Conservation (phyloP, 2,329 filamentous ascomycete species). For the Teratosphaeria nubilosa region DNA sequence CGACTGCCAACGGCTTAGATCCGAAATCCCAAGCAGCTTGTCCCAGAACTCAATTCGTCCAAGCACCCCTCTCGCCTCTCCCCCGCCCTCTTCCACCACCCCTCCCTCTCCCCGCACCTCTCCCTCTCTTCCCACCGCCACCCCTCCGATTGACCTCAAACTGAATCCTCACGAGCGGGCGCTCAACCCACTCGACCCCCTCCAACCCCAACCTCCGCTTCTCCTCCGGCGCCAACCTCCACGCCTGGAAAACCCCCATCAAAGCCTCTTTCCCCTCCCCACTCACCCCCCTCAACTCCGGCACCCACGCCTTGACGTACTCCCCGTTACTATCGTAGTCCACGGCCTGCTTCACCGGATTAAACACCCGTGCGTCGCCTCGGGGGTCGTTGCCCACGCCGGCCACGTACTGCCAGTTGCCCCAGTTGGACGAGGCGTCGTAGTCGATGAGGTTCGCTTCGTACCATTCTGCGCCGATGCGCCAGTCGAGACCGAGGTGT, state of each 20-base stretch:
- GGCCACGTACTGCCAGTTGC: constrained; percentile 69
- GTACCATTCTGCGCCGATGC: constrained; percentile 73
- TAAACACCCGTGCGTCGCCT: constrained; percentile 63
- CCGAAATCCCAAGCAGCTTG: too few relatives aligned
- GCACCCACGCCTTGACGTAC: constrained; percentile 65
- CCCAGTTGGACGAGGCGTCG: constrained; percentile 67
- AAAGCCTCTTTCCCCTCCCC: constrained; percentile 26
- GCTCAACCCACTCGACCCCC: constrained; percentile 54
- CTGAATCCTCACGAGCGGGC: constrained; percentile 55
- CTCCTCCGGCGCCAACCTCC: constrained; percentile 51
- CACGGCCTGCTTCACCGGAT: constrained; percentile 69
- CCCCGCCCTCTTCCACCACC: background rate
- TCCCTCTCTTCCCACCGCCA: constrained; percentile 20
- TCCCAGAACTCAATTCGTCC: too few relatives aligned
- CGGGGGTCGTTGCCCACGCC: constrained; percentile 73
- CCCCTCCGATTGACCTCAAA: constrained; percentile 45
- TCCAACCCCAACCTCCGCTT: constrained; percentile 47
- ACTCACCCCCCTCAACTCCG: constrained; percentile 50
- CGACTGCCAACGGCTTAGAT: too few relatives aligned
- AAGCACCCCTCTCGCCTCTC: background rate
- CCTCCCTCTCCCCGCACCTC: background rate
- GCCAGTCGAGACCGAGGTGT: constrained; percentile 68
- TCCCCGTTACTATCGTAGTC: constrained; percentile 63
- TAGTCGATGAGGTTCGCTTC: constrained; percentile 67
- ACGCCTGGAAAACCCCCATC: constrained; percentile 59